Base-by-base conservation (phyloP, 768 basidiomycete species). In the Dentipellis sp. region DNA sequence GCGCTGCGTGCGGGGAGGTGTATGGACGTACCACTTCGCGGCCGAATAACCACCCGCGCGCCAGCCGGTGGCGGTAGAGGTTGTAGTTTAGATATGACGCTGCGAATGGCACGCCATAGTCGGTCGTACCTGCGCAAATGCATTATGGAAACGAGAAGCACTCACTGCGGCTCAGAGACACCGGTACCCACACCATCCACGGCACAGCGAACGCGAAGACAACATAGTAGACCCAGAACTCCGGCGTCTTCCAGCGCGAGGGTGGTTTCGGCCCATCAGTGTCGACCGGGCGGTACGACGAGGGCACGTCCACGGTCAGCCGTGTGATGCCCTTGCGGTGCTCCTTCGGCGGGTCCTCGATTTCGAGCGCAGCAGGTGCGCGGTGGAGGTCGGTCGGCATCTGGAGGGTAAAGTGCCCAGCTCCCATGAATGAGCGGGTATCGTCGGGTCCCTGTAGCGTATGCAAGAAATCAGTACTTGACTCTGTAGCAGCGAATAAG, bases 11-110 rank as follows among this genome's bases (percentile, higher is more conserved):
- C 23, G 11, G 29, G 37, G 21, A 12, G 29, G 37, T n/a, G n/a
- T 17, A 40, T 46, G 23, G 12, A 52, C 54, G 55, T 64, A 95
- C 94, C 11, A 94, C 78, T 66, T 75, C 68, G 34, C 91, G 82
- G 39, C 84, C 88, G 60, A 84, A 81, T 17, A 98, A 68, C 94
- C 94, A 97, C 0, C 94, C 92, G 0, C 69, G 60, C 0, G 80
- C 82, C 2, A 97, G 71, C 57, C 76, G 75, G 12, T 69, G 63
- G 1, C 73, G 70, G 69, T 83, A 97, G 21, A 75, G 67, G 3
- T 63, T 65, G 62, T 86, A 94, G 65, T 97, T 97, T 1, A 80
- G 80, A 69, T 93, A 84, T 50, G 78, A 78, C 38, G 78, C 90
- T 92, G 62, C 14, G 48, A 29, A 35, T 11, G 10, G 9, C 36